Evolutionary conservation across 2,329 filamentous ascomycete species (phyloP), one percentile per base, ranked within the genome.

Genomic region (Trichophyton rubrum): DNA sequence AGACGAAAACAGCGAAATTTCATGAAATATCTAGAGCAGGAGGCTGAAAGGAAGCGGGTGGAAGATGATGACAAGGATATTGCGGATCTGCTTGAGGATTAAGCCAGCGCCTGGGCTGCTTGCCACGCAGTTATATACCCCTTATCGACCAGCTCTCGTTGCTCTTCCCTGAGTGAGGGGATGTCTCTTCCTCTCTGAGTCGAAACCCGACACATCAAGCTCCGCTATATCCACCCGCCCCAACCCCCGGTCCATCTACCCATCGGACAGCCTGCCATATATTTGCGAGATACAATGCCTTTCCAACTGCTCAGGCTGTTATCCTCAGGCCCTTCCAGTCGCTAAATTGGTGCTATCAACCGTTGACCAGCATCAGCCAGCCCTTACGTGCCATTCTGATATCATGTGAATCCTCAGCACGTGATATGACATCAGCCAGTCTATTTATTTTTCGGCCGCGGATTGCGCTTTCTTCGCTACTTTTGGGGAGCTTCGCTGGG

Each of bases 21-120:
- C 71, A 75, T 88, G 63, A 84, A 84, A 77, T 81, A 84, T 68
- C 70, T 87, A 68, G 72, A 88, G 63, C 84, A 85, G 67, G 80
- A 79, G 56, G 78, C 84, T 65, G 85, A 88, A 64, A 77, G 82
- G 74, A 72, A 74, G 65, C 79, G 83, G 67, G 84, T 85, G 66
- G 82, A 85, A 62, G 80, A 88, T 65, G 83, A 86, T 62, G 86
- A 89, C 71, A 86, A 87, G 74, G 86, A 90, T 71, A 86, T 91
- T 66, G 81, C 84, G 69, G 85, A 90, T 73, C 83, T 86, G 67
- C 72, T 90, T 71, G 79, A 82, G 66, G 79, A 84, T 68, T 80
- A 70, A 74, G n/a, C 33, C 3, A 11, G 15, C 40, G 6, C 3
- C n/a, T 43, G n/a, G 15, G 6, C 40, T 43, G n/a, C n/a, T 8